Base-by-base conservation (phyloP, 179 eudicot genomes). In the Vitellaria paradoxa region DNA sequence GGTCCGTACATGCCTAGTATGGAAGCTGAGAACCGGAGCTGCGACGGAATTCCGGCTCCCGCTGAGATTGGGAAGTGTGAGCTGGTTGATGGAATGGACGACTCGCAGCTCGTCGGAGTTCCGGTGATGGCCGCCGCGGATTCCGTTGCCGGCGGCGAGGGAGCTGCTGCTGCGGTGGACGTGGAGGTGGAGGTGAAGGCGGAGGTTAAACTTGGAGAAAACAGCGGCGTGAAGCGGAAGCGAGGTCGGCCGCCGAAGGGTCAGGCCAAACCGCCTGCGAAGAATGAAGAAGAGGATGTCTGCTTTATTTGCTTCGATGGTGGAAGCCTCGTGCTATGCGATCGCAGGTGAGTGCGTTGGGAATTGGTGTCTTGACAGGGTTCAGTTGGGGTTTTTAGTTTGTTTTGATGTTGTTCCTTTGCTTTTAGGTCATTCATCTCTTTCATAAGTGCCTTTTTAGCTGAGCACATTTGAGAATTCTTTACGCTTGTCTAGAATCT, bases 301-400 rank as follows among this genome's bases (percentile, higher is more conserved):
- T 93, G 99, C 65, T 96, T 96, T 69, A 93, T 96, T 11, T 96
- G 98, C 78, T 96, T 96, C 40, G 98, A 93, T 79, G 98, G 99
- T 2, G 99, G 99, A 37, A 88, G 84, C 57, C 92, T 96, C 6
- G 98, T 96, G 65, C 86, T 96, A 1, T 96, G 98, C 72, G 99
- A 96, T 87, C 91, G 91, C 69, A 85, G 91, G 99, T 93, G 68
- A 80, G 88, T 76, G 62, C 24, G 42, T 45, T 46, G 26, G 30
- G 53, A 45, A 45, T 23, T 23, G 26, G 11, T 11, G 73, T 18
- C 46, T 68, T 20, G 30, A 12, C 55, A 5, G 9, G 52, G 52
- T 49, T 49, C 52, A 49, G 8, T 8, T 50, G 55, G 60, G 12
- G 17, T 59, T 7, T 24, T 65, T 64, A 10, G 66, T 20, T 73